These are phyloP conservation scores for Ophiostoma himal-ulmi DNA, from an alignment of 2,329 filamentous ascomycete species.

Conservation along the genomic window DNA sequence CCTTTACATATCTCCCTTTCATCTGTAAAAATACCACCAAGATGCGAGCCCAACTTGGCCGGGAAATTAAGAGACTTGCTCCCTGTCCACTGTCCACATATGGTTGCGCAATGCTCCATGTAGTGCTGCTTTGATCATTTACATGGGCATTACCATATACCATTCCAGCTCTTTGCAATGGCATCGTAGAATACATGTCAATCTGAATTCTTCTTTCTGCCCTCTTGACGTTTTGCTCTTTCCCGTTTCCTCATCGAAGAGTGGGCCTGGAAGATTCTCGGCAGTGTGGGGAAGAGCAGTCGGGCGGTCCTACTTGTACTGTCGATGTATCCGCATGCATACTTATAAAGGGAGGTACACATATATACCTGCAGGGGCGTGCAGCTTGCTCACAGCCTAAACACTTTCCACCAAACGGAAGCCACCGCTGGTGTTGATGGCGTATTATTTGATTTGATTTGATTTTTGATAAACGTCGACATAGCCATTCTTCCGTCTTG, in stretches of 20 bases:
- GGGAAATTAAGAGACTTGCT: no score
- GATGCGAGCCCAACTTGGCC: no score
- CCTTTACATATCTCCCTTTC: no score
- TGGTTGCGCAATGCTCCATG: not conserved
- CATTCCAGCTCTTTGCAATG: no score
- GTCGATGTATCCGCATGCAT: not conserved
- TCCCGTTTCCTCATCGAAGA: not conserved
- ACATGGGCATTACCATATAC: no score
- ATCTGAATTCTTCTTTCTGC: not conserved
- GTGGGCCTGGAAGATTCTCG: constrained; percentile 9
- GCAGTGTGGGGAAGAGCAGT: constrained; percentile 8
- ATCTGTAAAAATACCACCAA: no score
- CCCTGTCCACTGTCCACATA: no score
- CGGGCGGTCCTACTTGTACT: not conserved
- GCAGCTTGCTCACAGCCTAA: not conserved
- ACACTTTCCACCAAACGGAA: constrained; percentile 1
- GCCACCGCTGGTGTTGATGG: not conserved
- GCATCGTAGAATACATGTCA: not conserved
- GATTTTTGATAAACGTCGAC: not conserved
- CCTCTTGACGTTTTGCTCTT: not conserved
- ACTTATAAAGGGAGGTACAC: not conserved
- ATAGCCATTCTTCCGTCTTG: not conserved
- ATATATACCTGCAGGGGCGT: not conserved
- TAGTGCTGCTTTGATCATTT: no score
- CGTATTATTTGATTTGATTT: not conserved